Base-by-base conservation (phyloP, 495 filamentous ascomycete species). In the Viridothelium virens region DNA sequence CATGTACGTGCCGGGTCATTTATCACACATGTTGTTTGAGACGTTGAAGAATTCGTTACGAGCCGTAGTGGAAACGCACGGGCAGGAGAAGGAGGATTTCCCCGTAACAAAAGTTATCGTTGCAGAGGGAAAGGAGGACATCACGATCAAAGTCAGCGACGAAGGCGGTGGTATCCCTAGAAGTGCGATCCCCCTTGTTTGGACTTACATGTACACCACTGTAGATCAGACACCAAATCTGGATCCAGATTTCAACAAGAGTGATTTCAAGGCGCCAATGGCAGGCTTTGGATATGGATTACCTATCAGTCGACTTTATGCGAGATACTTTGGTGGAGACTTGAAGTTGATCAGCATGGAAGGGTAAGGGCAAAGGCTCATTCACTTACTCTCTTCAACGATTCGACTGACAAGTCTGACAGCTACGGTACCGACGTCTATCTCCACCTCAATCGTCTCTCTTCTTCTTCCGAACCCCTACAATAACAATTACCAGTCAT, bases 171-270 rank as follows among this genome's bases (percentile, higher is more conserved):
- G 94, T 53, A 97, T 98, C 36, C 91, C 92, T 0, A 84, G 94
- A 64, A 91, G 87, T 68, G 82, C 90, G 38, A 97, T 98, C 65
- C 95, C 95, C 10, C 82, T 98, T 7, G 94, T 97, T 16, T 98
- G 94, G 94, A 98, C 94, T 36, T 98, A 98, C 74, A 98, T 97
- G 94, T 98, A 97, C 73, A 98, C 94, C 25, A 98, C 94, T 10
- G 93, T 98, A 50, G 94, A 97, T 76, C 86, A 91, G 66, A 97
- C 94, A 2, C 94, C 94, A 4, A 95, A 85, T 72, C 80, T 98
- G 61, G 94, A 98, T 73, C 94, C 94, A 12, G 92, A 97, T 75
- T 97, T 97, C 77, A 92, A 98, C 78, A 96, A 97, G 79, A 96
- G 89, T 77, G 94, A 98, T 77, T 98, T 98, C 82, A 98, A 98